Percentiles rank a stretch among this genome's conserved stretches.
Conservation (phyloP, 2,329 filamentous ascomycete species). For the Delphinella strobiligena region DNA sequence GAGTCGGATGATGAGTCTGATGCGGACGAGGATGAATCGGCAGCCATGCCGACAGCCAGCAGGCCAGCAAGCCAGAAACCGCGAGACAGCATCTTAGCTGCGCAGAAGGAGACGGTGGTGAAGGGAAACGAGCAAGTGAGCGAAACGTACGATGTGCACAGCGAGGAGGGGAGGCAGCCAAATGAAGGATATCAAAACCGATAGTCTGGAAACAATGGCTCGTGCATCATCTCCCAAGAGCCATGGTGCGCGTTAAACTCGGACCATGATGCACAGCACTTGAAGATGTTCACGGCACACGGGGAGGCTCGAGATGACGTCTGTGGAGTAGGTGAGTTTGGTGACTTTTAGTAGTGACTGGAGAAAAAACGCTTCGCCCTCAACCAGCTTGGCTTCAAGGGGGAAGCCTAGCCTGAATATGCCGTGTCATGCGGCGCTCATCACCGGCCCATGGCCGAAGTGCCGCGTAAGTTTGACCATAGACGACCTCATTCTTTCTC, state of each 20-base stretch:
- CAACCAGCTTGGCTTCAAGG: no score
- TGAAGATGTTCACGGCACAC: no score
- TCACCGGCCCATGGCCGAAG: background rate
- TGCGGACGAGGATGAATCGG: slow-evolving; percentile 10
- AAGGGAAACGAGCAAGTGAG: background rate
- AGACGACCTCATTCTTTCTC: background rate
- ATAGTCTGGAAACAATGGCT: background rate
- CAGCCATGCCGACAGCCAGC: slow-evolving; percentile 21
- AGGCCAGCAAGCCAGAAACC: slow-evolving; percentile 21
- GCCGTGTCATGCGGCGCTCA: no score
- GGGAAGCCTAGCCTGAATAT: no score
- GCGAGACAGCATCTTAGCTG: slow-evolving; percentile 16
- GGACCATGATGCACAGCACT: background rate
- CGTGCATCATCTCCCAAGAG: background rate
- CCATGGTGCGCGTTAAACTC: background rate
- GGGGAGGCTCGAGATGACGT: slow-evolving; percentile 1
- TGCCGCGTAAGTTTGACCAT: background rate
- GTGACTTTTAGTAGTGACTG: no score
- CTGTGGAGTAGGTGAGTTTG: background rate
- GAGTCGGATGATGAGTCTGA: slow-evolving; percentile 12
- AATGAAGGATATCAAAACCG: background rate
- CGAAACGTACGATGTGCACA: no score
- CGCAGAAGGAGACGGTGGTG: background rate
- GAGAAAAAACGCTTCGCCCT: background rate
- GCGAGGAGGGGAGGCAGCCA: no score